Percentiles rank a stretch among this genome's conserved stretches.
Conservation (phyloP, 768 basidiomycete species). For the Collybiopsis luxurians region DNA sequence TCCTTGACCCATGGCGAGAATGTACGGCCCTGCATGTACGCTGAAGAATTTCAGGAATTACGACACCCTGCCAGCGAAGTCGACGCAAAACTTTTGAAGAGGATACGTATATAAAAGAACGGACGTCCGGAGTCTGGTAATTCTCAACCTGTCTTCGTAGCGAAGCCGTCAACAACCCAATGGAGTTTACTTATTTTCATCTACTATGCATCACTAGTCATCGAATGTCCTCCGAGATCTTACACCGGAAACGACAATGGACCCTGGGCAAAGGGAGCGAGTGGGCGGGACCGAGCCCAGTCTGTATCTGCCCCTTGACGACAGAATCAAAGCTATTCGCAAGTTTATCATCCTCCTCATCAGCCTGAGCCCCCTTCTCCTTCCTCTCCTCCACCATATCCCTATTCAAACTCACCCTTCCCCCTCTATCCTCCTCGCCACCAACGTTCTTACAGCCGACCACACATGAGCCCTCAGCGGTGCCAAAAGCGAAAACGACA, state of each 20-base stretch:
- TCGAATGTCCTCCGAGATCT: too few species aligned
- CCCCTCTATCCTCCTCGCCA: background rate
- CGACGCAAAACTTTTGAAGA: slow-evolving; percentile 3
- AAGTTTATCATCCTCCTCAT: background rate
- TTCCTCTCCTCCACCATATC: too few species aligned
- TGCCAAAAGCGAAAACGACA: slow-evolving; percentile 1
- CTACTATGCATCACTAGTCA: too few species aligned
- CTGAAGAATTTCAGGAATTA: slow-evolving; percentile 84
- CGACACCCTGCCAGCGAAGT: slow-evolving; percentile 30
- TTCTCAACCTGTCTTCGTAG: too few species aligned
- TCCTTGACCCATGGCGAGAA: slow-evolving; percentile 84
- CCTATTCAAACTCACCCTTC: background rate
- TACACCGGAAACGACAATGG: too few species aligned
- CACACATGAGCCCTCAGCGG: slow-evolving; percentile 1
- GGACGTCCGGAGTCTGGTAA: slow-evolving; percentile 91
- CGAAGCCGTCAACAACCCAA: too few species aligned
- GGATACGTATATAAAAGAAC: slow-evolving; percentile 24
- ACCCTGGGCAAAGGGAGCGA: too few species aligned
- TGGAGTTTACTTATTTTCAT: too few species aligned
- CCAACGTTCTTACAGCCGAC: background rate
- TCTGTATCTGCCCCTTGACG: too few species aligned
- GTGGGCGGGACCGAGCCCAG: too few species aligned
- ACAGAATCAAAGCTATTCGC: background rate
- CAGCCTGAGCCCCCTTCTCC: too few species aligned
- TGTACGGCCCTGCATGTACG: slow-evolving; percentile 98